Conservation (phyloP, 1,284 basidiomycete species). For the Ganoderma resinaceum region DNA sequence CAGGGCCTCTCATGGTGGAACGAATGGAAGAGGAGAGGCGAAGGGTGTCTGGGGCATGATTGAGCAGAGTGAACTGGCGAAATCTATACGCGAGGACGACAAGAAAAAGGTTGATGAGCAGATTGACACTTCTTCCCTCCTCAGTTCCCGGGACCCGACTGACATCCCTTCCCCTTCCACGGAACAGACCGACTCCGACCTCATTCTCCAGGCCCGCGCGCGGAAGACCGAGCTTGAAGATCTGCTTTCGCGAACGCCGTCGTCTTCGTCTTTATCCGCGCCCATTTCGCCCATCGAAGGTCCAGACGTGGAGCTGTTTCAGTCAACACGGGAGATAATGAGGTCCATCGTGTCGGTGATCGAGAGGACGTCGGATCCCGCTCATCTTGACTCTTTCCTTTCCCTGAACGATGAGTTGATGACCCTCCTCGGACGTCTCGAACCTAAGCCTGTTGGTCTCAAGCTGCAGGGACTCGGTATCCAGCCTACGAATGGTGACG, state of each 20-base stretch:
- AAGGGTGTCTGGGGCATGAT: slow-evolving; percentile 83
- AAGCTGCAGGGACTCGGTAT: slow-evolving; percentile 59
- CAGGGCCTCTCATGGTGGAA: slow-evolving; percentile 45
- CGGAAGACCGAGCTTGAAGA: slow-evolving; percentile 59
- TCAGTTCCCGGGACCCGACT: slow-evolving; percentile 31
- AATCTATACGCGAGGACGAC: slow-evolving; percentile 66
- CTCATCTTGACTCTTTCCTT: slow-evolving; percentile 70
- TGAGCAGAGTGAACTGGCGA: slow-evolving; percentile 80
- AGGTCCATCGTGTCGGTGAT: slow-evolving; percentile 67
- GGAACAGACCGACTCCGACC: slow-evolving; percentile 58
- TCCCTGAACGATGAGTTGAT: slow-evolving; percentile 76
- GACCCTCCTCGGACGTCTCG: slow-evolving; percentile 53
- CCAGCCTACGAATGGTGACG: slow-evolving; percentile 26
- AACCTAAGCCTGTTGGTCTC: slow-evolving; percentile 42
- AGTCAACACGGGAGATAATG: slow-evolving; percentile 59
- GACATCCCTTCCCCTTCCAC: slow-evolving; percentile 32
- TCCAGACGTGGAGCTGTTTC: slow-evolving; percentile 46
- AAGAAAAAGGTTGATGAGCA: slow-evolving; percentile 61
- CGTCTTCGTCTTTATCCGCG: slow-evolving; percentile 40
- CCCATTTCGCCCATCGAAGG: slow-evolving; percentile 34
- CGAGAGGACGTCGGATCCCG: slow-evolving; percentile 63
- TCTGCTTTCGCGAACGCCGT: slow-evolving; percentile 47
- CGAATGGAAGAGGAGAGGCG: slow-evolving; percentile 50
- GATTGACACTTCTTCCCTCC: slow-evolving; percentile 32
- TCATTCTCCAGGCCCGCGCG: slow-evolving; percentile 57